These are phyloP conservation scores for Laguncularia racemosa DNA, from an alignment of 345 rosid species.

Conservation along the genomic window DNA sequence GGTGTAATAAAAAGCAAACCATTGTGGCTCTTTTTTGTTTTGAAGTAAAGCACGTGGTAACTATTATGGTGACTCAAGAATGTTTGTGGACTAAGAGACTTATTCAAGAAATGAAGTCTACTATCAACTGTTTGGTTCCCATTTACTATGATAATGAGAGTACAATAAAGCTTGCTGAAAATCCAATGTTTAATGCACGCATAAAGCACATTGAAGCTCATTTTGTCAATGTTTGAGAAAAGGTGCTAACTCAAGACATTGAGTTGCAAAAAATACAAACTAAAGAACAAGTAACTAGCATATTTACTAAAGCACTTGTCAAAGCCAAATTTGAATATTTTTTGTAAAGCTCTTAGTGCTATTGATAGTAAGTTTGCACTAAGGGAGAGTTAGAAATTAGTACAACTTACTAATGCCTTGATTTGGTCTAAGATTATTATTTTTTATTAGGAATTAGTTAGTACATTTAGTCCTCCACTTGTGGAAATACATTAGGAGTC, in stretches of 20 bases:
- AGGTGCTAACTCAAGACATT: background rate
- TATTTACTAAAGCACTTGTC: background rate
- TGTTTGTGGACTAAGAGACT: too few relatives aligned
- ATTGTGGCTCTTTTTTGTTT: too few relatives aligned
- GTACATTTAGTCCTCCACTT: too few relatives aligned
- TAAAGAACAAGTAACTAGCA: background rate
- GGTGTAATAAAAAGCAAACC: too few relatives aligned
- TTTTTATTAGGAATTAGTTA: too few relatives aligned
- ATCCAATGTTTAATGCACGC: slow-evolving; percentile 1
- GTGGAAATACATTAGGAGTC: too few relatives aligned
- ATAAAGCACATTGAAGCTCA: slow-evolving; percentile 1
- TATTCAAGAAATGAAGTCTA: too few relatives aligned
- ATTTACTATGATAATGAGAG: background rate
- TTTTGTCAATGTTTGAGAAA: slow-evolving; percentile 1
- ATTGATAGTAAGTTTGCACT: slow-evolving; percentile 2
- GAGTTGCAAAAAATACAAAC: background rate
- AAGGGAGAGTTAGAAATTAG: slow-evolving; percentile 4
- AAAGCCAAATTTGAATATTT: slow-evolving; percentile 3
- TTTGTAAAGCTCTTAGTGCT: background rate
- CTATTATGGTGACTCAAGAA: too few relatives aligned
- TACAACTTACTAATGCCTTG: background rate
- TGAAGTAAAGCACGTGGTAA: too few relatives aligned
- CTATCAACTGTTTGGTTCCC: too few relatives aligned
- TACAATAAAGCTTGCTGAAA: slow-evolving; percentile 1
- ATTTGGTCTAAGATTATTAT: background rate